Base-by-base conservation (phyloP, 164 flowering plant species). In the Magnolia sinica region DNA sequence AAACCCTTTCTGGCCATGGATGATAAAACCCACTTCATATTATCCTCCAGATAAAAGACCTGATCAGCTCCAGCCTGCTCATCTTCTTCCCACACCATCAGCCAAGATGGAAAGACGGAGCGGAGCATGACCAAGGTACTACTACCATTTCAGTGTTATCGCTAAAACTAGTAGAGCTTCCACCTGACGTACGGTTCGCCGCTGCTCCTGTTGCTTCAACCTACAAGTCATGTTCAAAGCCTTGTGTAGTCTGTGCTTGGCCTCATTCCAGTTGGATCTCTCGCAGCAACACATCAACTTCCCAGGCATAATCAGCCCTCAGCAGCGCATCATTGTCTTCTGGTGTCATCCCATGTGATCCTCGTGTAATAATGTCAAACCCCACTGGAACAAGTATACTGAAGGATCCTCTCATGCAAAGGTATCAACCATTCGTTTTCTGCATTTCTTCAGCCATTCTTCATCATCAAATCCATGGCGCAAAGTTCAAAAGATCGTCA, bases 361-460 rank as follows among this genome's bases (percentile, higher is more conserved):
- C 81, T 91, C 77, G 97, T 89, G 79, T 85, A 79, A 91, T 86
- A 64, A 96, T 82, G 85, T 96, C 97, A 79, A 96, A 88, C 6
- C 65, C 98, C 99, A 8, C 82, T 11, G 98, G 99, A 70, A 91
- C 91, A 51, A 96, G 87, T 78, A 96, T 86, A 82, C 91, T 96
- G 76, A 91, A 13, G 99, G 98, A 81, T 96, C 99, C 83, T 96
- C 99, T 69, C 90, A 76, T 68, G 99, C 97, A 79, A 96, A 96
- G 27, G 92, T 89, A 70, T 88, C 88, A 37, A 83, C 66, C 99
- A 96, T 94, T 68, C 64, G 85, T 82, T 89, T 94, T 80, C 87
- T 90, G 82, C 99, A 92, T 74, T 87, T 81, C 82, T 88, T 96
- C 70, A 91, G 87, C 99, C 99, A 96, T 14, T 79, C 89, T 29